Conservation (phyloP, 208 protist genomes). For the Crithidia acanthocephali region DNA sequence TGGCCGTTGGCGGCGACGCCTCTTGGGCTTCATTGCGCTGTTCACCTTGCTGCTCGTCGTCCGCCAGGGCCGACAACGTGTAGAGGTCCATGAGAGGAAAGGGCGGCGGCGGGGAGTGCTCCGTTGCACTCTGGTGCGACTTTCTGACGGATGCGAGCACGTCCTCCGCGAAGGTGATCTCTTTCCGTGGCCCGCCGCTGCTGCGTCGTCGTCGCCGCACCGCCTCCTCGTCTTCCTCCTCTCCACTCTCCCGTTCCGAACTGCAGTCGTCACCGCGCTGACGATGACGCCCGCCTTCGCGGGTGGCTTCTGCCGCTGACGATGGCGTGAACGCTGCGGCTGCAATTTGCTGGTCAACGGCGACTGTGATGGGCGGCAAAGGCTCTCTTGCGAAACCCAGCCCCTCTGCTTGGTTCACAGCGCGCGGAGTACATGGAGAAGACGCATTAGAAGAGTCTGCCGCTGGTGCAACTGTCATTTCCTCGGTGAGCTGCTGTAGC, state of each 20-base stretch:
- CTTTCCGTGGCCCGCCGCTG: conserved; percentile 22
- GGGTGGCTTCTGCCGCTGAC: background rate
- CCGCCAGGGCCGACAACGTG: background rate
- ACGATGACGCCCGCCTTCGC: background rate
- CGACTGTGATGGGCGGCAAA: background rate
- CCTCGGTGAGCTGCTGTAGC: conserved; percentile 21
- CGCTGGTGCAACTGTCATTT: background rate
- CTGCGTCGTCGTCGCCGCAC: conserved; percentile 22
- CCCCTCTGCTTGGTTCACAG: background rate
- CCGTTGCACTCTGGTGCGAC: background rate
- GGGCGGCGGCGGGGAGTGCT: background rate
- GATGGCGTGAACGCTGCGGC: conserved; percentile 2
- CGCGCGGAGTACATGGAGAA: no score
- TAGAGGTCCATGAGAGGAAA: background rate
- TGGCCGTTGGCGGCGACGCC: background rate
- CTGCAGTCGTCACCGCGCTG: background rate
- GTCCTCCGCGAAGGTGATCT: conserved; percentile 31
- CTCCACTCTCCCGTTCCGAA: background rate
- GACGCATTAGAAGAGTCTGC: background rate
- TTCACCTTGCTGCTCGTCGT: background rate
- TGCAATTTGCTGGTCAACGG: background rate
- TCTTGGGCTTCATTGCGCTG: background rate
- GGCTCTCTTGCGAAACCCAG: background rate
- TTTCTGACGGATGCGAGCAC: background rate
- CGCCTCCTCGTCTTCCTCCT: conserved; percentile 24